Evolutionary conservation across 331 rosid species (phyloP), one percentile per base, ranked within the genome.

Genomic region (Quercus lobata): DNA sequence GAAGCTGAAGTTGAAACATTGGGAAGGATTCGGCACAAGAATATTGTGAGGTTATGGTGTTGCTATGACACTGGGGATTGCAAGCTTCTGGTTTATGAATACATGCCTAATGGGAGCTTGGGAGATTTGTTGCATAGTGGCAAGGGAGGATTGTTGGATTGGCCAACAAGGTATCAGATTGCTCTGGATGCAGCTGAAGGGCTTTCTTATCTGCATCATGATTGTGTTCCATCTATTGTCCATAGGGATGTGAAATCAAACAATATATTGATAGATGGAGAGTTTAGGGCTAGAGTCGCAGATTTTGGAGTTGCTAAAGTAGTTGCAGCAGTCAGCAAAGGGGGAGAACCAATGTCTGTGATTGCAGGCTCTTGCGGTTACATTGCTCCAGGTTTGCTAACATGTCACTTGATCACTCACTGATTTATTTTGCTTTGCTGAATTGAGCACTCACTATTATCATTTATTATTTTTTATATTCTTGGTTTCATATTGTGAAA

Each of bases 111-210:
- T 76, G 97, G 95, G 57, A 92, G 97, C 84, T 74, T 92, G 46
- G 91, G 87, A 32, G 96, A 90, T 78, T 77, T 88, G 79, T 81
- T 92, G 79, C 93, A 88, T 17, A 12, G 87, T 27, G 72, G 82
- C 83, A 89, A 78, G 79, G 84, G 77, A 46, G 70, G 75, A 37
- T 54, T 86, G 84, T 81, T 92, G 84, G 89, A 90, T 82, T 92
- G 97, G 97, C 85, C 92, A 24, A 88, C 85, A 1, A 85, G 97
- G 58, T 90, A 79, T 69, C 89, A 83, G 78, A 83, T 92, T 44
- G 96, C 93, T 58, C 69, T 92, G 52, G 96, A 92, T 78, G 91
- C 97, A 34, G 97, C 97, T 11, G 97, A 90, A 68, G 97, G 96
- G 29, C 93, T 92, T 18, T 90, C 93, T 62, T 92, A 92, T 76